Evolutionary conservation across 139 green algal genomes (phyloP).

Genomic region (Marvania coccoides): DNA sequence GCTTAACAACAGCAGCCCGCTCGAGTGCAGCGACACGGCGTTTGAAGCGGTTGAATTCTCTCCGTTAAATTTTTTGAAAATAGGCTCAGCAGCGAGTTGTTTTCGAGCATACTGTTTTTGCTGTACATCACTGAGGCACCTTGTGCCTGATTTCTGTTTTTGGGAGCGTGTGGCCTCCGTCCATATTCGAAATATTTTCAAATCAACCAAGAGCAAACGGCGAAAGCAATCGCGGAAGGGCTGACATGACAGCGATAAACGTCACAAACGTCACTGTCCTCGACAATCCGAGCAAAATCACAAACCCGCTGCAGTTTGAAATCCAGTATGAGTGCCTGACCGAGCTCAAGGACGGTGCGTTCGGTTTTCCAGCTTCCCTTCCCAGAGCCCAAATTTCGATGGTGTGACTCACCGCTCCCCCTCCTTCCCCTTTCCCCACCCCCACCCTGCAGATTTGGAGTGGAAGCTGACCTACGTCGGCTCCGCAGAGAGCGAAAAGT

Average conservation of each 20-base stretch:
- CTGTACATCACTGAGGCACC: too few relatives aligned
- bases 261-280: slow-evolving; percentile 76
- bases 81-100: too few relatives aligned
- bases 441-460: slow-evolving; percentile 80
- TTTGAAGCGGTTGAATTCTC: too few relatives aligned
- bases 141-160: too few relatives aligned
- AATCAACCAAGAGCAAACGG: too few relatives aligned
- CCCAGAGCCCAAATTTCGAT: not conserved
- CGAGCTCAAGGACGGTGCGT: slow-evolving; percentile 60
- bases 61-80: too few relatives aligned
- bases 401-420: not conserved
- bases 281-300: slow-evolving; percentile 78
- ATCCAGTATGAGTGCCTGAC: slow-evolving; percentile 93
- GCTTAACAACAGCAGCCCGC: too few relatives aligned
- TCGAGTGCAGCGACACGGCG: too few relatives aligned
- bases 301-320: slow-evolving; percentile 82
- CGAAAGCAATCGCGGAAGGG: too few relatives aligned
- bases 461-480: slow-evolving; percentile 97
- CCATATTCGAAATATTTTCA: too few relatives aligned
- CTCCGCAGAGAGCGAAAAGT: slow-evolving; percentile 81
- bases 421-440: not conserved
- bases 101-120: too few relatives aligned
- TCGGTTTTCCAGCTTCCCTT: not conserved
- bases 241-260: slow-evolving; percentile 85
- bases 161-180: too few relatives aligned